Evolutionary conservation across 129 eudicot genomes (phyloP).

Genomic region (Lonicera japonica): DNA sequence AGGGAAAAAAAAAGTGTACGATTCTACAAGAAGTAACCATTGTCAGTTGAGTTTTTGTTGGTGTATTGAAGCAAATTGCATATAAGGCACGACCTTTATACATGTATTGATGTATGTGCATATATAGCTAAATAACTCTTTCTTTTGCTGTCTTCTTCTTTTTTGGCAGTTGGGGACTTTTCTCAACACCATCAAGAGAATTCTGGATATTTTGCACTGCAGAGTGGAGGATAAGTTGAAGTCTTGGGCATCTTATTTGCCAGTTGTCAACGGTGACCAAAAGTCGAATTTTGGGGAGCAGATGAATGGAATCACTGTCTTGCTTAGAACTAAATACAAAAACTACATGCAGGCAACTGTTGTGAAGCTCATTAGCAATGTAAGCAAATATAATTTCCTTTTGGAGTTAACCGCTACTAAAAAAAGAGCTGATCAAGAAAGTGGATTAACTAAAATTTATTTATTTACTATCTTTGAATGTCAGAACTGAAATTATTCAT

Average conservation of each 20-base stretch:
- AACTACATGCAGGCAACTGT: constrained; percentile 84
- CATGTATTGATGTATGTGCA: background rate
- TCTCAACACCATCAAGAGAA: constrained; percentile 77
- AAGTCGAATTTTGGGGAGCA: constrained; percentile 85
- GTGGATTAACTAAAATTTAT: too few species aligned
- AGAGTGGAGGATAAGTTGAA: constrained; percentile 74
- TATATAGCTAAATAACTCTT: background rate
- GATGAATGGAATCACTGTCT: constrained; percentile 74
- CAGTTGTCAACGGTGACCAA: constrained; percentile 44
- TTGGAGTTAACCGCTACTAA: background rate
- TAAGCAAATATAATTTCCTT: constrained; percentile 24
- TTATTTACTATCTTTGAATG: too few species aligned
- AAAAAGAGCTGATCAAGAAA: too few species aligned
- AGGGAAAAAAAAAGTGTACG: too few species aligned
- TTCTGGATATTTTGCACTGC: constrained; percentile 74
- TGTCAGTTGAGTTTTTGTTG: too few species aligned
- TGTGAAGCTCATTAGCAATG: constrained; percentile 70
- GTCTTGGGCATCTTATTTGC: constrained; percentile 82
- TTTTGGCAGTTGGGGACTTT: constrained; percentile 68
- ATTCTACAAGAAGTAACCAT: too few species aligned
- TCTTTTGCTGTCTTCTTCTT: constrained; percentile 1
- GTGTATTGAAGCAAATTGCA: too few species aligned
- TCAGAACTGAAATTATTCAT: too few species aligned
- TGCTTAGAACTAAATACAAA: constrained; percentile 81
- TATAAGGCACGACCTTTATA: too few species aligned